Conservation (phyloP, 1,139 yeast species). For the Candida sp. region DNA sequence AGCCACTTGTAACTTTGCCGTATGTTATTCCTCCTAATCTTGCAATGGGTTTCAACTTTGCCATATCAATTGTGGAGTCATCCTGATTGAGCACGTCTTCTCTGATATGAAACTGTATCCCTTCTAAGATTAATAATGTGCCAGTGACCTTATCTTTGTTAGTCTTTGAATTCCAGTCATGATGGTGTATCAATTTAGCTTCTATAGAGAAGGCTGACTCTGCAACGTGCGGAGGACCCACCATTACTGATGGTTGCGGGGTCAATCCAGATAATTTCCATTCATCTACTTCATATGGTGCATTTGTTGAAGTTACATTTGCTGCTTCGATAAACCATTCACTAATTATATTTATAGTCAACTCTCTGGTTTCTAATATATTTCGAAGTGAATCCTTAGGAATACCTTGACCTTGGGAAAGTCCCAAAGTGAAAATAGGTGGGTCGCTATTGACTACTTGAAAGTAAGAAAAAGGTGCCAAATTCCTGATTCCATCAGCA, state of each 20-base stretch:
- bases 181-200: conserved; percentile 43
- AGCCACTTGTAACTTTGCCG: conserved; percentile 40
- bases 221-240: conserved; percentile 55
- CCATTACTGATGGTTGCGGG: conserved; percentile 38
- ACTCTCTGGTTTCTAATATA: conserved; percentile 49
- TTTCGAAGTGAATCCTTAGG: conserved; percentile 51
- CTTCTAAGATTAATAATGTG: conserved; percentile 46
- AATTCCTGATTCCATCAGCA: conserved; percentile 40
- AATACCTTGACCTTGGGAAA: conserved; percentile 33
- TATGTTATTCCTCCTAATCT: conserved; percentile 57
- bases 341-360: conserved; percentile 55
- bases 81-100: conserved; percentile 50
- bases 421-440: conserved; percentile 53
- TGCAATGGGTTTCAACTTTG: conserved; percentile 49
- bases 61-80: conserved; percentile 36
- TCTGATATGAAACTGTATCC: conserved; percentile 53
- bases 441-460: conserved; percentile 51
- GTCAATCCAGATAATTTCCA: conserved; percentile 58
- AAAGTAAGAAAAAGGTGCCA: conserved; percentile 62
- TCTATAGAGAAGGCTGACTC: conserved; percentile 63
- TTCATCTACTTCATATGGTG: conserved; percentile 51
- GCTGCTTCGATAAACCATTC: conserved; percentile 70
- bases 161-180: conserved; percentile 42
- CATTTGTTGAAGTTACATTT: conserved; percentile 43
- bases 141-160: conserved; percentile 38